phyloP scores from a whole-genome alignment of 805 yeast genomes.

The Barnettozyma pratensis region DNA sequence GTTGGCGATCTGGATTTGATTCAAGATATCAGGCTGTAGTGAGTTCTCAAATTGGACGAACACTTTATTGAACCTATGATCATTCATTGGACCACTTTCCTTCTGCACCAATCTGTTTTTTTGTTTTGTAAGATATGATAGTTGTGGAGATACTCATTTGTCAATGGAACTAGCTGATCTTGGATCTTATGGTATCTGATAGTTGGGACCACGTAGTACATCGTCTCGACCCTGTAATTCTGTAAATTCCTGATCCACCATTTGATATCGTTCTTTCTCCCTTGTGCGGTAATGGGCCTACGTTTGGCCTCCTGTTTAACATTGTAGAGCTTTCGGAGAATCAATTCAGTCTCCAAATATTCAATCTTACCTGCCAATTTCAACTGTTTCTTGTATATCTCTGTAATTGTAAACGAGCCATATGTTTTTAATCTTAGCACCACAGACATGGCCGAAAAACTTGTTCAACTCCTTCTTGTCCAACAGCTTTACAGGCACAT shows the following conservation, averaged over 20 bases:
- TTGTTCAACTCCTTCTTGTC: slow-evolving; percentile 17
- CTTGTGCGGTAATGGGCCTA: too few species aligned
- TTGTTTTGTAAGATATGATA: slow-evolving; percentile 8
- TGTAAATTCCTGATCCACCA: background rate
- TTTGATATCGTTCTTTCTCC: background rate
- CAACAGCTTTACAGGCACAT: slow-evolving; percentile 35
- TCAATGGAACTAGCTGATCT: background rate
- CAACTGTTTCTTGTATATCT: slow-evolving; percentile 31
- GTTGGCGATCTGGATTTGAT: slow-evolving; percentile 48
- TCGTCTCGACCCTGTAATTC: slow-evolving; percentile 11
- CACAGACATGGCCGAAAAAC: slow-evolving; percentile 24
- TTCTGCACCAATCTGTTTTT: slow-evolving; percentile 11
- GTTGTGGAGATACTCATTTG: slow-evolving; percentile 7
- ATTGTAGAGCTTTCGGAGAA: slow-evolving; percentile 14
- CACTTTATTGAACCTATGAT: slow-evolving; percentile 36
- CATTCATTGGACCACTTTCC: slow-evolving; percentile 22
- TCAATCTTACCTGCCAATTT: slow-evolving; percentile 34
- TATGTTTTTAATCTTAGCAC: slow-evolving; percentile 49
- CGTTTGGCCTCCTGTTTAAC: too few species aligned
- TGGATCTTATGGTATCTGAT: background rate
- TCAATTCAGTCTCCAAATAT: slow-evolving; percentile 31
- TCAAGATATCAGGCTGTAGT: slow-evolving; percentile 56
- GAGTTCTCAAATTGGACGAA: slow-evolving; percentile 60
- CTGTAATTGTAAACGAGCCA: slow-evolving; percentile 53
- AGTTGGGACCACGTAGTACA: slow-evolving; percentile 5